Percentiles rank a stretch among this genome's conserved stretches.
phyloP scores from a whole-genome alignment of 768 basidiomycete species.

The Suillus subalutaceus region DNA sequence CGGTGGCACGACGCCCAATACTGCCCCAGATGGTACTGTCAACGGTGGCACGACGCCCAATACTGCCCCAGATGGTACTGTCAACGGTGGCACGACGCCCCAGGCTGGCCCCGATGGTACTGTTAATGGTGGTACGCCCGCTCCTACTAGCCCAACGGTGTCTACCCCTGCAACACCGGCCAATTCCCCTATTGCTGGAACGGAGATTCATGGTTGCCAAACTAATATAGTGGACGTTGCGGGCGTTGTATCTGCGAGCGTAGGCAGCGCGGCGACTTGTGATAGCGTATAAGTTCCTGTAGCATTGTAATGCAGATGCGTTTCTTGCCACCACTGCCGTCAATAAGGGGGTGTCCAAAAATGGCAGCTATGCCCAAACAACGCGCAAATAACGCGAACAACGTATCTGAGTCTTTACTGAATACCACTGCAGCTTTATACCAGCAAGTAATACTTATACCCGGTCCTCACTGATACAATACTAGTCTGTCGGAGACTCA shows the following conservation, averaged over 20 bases:
- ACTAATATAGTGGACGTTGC: background rate
- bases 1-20: background rate
- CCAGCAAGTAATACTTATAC: background rate
- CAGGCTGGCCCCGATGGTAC: background rate
- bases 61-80: background rate
- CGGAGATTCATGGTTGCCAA: background rate
- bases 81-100: background rate
- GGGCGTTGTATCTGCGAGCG: background rate
- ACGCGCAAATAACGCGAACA: constrained; percentile 22
- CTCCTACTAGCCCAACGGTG: background rate
- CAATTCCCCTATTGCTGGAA: background rate
- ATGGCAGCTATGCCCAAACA: constrained; percentile 12
- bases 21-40: background rate
- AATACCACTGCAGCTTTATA: background rate
- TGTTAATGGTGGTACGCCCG: background rate
- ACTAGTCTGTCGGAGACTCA: background rate
- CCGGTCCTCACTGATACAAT: background rate
- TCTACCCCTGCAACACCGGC: background rate
- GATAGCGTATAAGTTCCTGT: constrained; percentile 1
- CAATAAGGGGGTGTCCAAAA: background rate
- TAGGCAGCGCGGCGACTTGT: background rate
- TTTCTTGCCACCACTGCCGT: background rate
- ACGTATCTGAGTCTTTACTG: constrained; percentile 13
- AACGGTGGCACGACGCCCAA: background rate
- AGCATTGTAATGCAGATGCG: background rate